Evolutionary conservation across 169 alveolate species (phyloP).

Genomic region (Plasmodium malariae): DNA sequence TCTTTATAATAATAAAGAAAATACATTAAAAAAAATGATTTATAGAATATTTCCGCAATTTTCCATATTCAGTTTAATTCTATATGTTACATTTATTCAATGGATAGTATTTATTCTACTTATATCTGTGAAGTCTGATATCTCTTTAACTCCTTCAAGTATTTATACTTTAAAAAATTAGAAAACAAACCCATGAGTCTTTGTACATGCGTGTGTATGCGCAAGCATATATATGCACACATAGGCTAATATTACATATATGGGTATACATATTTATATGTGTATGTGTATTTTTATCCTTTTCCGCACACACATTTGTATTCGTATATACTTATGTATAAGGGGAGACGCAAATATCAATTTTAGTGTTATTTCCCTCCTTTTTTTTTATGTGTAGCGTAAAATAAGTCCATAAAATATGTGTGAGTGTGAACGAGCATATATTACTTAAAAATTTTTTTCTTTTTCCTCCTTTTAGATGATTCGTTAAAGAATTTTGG

Average conservation of each 20-base stretch:
- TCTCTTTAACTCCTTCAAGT: conserved; percentile 71
- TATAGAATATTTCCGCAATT: conserved; percentile 75
- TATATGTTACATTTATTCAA: conserved; percentile 73
- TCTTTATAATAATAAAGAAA: conserved; percentile 40
- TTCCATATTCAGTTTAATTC: conserved; percentile 60
- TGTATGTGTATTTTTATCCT: background rate
- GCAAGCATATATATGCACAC: background rate
- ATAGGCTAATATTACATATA: background rate
- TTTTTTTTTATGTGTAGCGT: no score
- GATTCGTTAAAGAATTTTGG: conserved; percentile 76
- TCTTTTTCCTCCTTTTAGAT: conserved; percentile 27
- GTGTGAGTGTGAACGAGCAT: no score
- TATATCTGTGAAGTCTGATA: conserved; percentile 66
- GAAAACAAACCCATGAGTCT: background rate
- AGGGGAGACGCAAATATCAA: no score
- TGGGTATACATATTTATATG: background rate
- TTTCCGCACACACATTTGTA: no score
- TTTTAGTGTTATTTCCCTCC: no score
- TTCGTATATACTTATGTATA: no score
- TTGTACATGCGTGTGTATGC: background rate
- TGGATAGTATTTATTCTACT: conserved; percentile 70
- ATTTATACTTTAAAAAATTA: background rate
- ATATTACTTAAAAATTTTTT: no score
- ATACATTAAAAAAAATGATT: conserved; percentile 54
- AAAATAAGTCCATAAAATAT: no score